phyloP scores from a whole-genome alignment of 164 flowering plant genomes.

The Chimonanthus praecox region DNA sequence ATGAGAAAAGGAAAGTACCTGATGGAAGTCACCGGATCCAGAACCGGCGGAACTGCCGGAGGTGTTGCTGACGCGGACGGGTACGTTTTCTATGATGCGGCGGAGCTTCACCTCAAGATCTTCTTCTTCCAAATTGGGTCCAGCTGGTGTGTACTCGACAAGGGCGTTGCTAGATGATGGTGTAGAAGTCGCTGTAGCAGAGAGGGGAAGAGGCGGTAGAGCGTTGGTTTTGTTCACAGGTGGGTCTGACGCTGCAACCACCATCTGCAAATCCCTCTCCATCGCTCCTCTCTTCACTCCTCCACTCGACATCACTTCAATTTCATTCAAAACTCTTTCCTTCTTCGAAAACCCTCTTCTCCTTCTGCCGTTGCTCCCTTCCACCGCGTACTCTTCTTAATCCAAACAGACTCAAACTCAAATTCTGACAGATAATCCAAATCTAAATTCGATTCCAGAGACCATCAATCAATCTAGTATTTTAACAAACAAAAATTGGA shows the following conservation, averaged over 20 bases:
- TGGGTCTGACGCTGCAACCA: constrained; percentile 19
- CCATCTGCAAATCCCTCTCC: constrained; percentile 43
- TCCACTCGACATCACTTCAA: constrained; percentile 3
- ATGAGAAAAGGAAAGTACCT: constrained; percentile 33
- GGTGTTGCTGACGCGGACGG: constrained; percentile 94
- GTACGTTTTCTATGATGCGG: constrained; percentile 82
- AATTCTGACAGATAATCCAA: too few species aligned
- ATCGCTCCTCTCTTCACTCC: constrained; percentile 20
- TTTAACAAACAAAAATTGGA: too few species aligned
- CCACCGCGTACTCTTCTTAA: too few species aligned
- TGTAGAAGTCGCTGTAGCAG: constrained; percentile 15
- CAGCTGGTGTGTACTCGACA: constrained; percentile 59
- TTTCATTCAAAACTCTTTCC: not conserved
- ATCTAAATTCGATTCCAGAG: too few species aligned
- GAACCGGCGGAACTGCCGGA: constrained; percentile 99
- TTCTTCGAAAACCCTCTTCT: too few species aligned
- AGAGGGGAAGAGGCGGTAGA: constrained; percentile 42
- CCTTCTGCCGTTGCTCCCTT: too few species aligned
- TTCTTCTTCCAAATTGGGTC: constrained; percentile 53
- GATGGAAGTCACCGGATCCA: constrained; percentile 99
- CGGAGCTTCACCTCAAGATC: constrained; percentile 95
- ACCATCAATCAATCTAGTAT: too few species aligned
- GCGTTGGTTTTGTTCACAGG: constrained; percentile 3
- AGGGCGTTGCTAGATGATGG: constrained; percentile 31
- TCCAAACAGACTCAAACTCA: too few species aligned